Conservation (phyloP, 2,329 filamentous ascomycete species). For the Colletotrichum salicis region DNA sequence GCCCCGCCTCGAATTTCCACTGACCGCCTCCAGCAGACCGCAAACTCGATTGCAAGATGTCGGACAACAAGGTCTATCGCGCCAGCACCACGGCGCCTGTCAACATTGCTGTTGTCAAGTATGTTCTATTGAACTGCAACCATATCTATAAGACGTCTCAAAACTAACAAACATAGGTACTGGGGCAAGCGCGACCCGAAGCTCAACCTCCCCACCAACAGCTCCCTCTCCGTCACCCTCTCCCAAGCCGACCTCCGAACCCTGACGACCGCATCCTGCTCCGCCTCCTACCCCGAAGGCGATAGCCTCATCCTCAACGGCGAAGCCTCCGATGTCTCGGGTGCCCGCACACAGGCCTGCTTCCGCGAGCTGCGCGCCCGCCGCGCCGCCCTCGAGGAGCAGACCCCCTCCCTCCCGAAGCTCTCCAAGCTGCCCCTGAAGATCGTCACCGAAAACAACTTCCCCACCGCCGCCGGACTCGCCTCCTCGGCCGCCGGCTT, state of each 20-base stretch:
- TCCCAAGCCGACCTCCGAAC: slow-evolving; percentile 94
- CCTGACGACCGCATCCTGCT: slow-evolving; percentile 94
- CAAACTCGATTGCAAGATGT: slow-evolving; percentile 48
- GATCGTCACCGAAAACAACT: slow-evolving; percentile 97
- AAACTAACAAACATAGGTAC: slow-evolving; percentile 59
- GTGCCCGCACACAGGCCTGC: slow-evolving; percentile 92
- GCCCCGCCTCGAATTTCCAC: slow-evolving; percentile 8
- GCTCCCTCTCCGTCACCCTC: slow-evolving; percentile 95
- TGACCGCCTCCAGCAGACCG: slow-evolving; percentile 37
- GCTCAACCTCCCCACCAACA: slow-evolving; percentile 97
- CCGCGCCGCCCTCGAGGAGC: slow-evolving; percentile 78
- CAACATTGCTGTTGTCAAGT: slow-evolving; percentile 99
- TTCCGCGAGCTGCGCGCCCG: slow-evolving; percentile 85
- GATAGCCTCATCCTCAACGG: slow-evolving; percentile 88
- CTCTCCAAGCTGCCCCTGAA: slow-evolving; percentile 81
- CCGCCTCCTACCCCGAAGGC: slow-evolving; percentile 70
- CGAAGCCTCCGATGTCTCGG: slow-evolving; percentile 83
- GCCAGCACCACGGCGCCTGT: slow-evolving; percentile 97
- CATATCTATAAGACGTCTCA: slow-evolving; percentile 41
- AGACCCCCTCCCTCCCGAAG: slow-evolving; percentile 80
- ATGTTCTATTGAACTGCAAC: slow-evolving; percentile 32
- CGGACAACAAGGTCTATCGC: slow-evolving; percentile 75
- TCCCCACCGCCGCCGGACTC: slow-evolving; percentile 94
- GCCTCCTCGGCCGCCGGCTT: slow-evolving; percentile 77
- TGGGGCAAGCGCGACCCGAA: slow-evolving; percentile 97